Evolutionary conservation across 2,329 filamentous ascomycete genomes (phyloP), one percentile per base, ranked within the genome.

Genomic region (Pestalotiopsis sp.): DNA sequence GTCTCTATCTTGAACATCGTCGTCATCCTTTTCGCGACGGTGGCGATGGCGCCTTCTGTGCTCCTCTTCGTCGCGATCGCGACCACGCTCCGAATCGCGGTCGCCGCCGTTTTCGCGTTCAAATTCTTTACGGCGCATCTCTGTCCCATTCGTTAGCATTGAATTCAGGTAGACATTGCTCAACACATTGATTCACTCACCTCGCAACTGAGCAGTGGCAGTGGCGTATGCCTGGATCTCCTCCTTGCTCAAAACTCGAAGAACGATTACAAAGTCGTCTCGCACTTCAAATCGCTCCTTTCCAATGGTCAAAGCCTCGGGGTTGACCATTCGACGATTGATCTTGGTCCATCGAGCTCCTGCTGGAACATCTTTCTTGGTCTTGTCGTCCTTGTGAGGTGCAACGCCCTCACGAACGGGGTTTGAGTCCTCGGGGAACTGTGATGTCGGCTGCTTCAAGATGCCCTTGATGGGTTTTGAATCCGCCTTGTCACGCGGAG

Each of bases 341-440:
- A 98, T 95, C 83, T 96, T 97, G 61, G 95, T 98, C 95, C 95
- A 98, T 67, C 94, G 89, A 41, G 95, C 95, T 68, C 92, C 93
- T 0, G 90, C 82, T 0, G 92, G 92, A 40, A 94, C 93, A 52
- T 93, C 91, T 70, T 91, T 90, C 75, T 88, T 89, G 60, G 85
- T 90, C 79, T 92, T 90, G 63, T 93, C 91, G 77, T 97, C 94
- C 81, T 97, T 97, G 77, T 97, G 89, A n/a, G 95, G 95, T 2
- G 95, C 94, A 6, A 97, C 95, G 17, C 95, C 95, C 79, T 98
- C 95, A 23, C 95, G 89, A 45, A 97, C 86, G 0, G 93, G 92
- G 72, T 94, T 91, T 0, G 90, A 89, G 70, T 97, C 92, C 76
- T 98, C 95, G 0, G 95, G 95, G 75, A 98, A 98, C 75, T 92